These are phyloP conservation scores for Xylariaceae sp. DNA, from an alignment of 2,329 filamentous ascomycete species.

Conservation along the genomic window DNA sequence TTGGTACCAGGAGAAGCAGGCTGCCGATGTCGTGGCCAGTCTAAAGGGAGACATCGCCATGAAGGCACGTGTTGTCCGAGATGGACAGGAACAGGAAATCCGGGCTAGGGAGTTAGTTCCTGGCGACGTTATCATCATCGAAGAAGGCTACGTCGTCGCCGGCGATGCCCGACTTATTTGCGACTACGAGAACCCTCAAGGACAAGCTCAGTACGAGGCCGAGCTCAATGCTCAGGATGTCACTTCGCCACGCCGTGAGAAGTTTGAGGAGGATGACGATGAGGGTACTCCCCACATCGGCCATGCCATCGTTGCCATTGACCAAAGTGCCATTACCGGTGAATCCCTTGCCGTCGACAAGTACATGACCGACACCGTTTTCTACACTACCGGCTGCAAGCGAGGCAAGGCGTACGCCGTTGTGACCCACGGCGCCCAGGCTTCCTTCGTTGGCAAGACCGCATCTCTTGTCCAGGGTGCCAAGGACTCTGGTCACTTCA, in stretches of 20 bases:
- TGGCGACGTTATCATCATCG: conserved; percentile 67
- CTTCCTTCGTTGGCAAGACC: conserved; percentile 70
- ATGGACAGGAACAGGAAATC: conserved; percentile 62
- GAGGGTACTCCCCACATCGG: conserved; percentile 55
- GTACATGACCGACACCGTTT: conserved; percentile 67
- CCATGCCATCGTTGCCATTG: conserved; percentile 61
- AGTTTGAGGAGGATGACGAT: conserved; percentile 55
- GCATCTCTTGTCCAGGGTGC: conserved; percentile 66
- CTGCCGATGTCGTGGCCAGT: conserved; percentile 66
- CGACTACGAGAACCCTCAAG: conserved; percentile 62
- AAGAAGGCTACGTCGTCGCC: conserved; percentile 64
- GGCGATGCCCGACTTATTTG: conserved; percentile 67
- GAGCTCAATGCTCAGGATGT: conserved; percentile 55
- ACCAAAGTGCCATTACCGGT: conserved; percentile 72
- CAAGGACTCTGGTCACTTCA: conserved; percentile 69
- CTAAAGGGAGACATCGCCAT: conserved; percentile 73
- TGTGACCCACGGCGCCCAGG: conserved; percentile 57
- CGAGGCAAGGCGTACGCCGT: conserved; percentile 68
- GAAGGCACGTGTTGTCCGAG: conserved; percentile 63
- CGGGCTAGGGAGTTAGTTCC: conserved; percentile 67
- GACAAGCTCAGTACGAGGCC: conserved; percentile 63
- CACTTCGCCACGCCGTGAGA: conserved; percentile 49
- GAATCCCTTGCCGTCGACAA: conserved; percentile 70
- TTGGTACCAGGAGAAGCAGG: conserved; percentile 77
- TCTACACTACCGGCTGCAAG: conserved; percentile 74